A percentile compares a stretch with the other conserved stretches of the same genome.
These are phyloP conservation scores for Lachancea sp. DNA, from an alignment of 805 yeast genomes.

Conservation along the genomic window DNA sequence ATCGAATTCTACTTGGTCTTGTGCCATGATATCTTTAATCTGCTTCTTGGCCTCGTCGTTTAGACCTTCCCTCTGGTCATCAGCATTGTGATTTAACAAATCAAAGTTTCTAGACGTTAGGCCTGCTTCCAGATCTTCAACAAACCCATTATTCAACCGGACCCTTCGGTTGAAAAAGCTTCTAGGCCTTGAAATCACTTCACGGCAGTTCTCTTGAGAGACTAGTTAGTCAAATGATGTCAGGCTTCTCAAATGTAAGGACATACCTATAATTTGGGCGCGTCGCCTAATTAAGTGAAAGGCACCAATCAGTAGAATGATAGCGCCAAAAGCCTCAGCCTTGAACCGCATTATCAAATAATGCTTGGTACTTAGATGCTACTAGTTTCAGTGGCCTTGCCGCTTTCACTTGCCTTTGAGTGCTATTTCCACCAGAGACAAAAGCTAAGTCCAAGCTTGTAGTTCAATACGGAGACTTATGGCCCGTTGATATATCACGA, in stretches of 20 bases:
- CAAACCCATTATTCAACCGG: conserved; percentile 31
- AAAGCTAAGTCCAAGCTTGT: too few species aligned
- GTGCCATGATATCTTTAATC: conserved; percentile 50
- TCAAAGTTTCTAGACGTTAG: conserved; percentile 55
- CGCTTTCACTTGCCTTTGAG: too few species aligned
- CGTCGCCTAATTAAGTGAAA: conserved; percentile 7
- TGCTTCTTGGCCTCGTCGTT: conserved; percentile 46
- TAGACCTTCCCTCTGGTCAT: conserved; percentile 58
- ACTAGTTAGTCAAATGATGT: conserved; percentile 1
- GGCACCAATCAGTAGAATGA: background rate
- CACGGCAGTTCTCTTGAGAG: conserved; percentile 13
- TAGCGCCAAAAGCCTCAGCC: background rate
- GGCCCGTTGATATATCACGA: too few species aligned
- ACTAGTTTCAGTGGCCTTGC: too few species aligned
- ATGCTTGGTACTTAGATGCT: background rate
- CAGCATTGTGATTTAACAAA: conserved; percentile 39
- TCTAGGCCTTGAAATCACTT: conserved; percentile 16
- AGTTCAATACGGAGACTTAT: too few species aligned
- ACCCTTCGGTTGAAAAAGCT: conserved; percentile 25
- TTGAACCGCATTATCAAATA: background rate
- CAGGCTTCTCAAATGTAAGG: background rate
- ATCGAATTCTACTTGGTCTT: conserved; percentile 50
- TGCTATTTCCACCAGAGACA: too few species aligned
- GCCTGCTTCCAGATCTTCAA: conserved; percentile 51
- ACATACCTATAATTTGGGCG: conserved; percentile 15